Evolutionary conservation across 2,329 filamentous ascomycete genomes (phyloP).

Genomic region (Scytalidium sp.): DNA sequence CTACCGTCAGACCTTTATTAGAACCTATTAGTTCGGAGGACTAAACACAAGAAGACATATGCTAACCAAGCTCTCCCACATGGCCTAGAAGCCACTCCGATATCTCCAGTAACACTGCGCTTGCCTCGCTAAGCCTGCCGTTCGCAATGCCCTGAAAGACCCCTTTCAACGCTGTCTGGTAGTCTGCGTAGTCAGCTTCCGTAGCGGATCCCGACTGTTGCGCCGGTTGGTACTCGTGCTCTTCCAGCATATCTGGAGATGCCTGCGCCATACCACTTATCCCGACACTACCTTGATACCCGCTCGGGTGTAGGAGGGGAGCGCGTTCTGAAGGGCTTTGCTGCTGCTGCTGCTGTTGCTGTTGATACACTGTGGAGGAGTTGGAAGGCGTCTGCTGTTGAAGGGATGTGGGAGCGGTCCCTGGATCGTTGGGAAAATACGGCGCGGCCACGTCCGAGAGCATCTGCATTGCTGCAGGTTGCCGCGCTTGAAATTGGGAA

Average conservation of each 20-base stretch:
- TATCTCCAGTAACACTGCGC: slow-evolving; percentile 54
- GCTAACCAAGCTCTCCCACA: slow-evolving; percentile 64
- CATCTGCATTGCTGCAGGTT: slow-evolving; percentile 75
- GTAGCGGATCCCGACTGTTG: slow-evolving; percentile 38
- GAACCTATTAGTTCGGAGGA: slow-evolving; percentile 24
- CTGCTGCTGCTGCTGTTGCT: slow-evolving; percentile 33
- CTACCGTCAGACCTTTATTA: slow-evolving; percentile 73
- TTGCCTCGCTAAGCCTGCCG: slow-evolving; percentile 57
- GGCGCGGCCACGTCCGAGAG: slow-evolving; percentile 69
- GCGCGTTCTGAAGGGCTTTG: slow-evolving; percentile 51
- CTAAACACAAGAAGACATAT: slow-evolving; percentile 23
- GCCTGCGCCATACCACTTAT: slow-evolving; percentile 45
- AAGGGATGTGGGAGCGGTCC: slow-evolving; percentile 53
- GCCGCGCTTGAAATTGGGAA: slow-evolving; percentile 72
- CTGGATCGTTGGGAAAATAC: slow-evolving; percentile 71
- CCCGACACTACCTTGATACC: slow-evolving; percentile 46
- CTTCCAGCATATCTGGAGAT: slow-evolving; percentile 44
- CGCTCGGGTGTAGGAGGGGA: slow-evolving; percentile 49
- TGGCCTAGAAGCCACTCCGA: slow-evolving; percentile 66
- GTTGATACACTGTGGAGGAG: slow-evolving; percentile 57
- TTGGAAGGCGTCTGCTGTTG: slow-evolving; percentile 48
- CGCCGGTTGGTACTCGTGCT: slow-evolving; percentile 54
- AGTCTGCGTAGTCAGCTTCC: slow-evolving; percentile 67
- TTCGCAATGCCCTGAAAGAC: slow-evolving; percentile 61
- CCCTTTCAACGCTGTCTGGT: slow-evolving; percentile 57